Percentiles rank a stretch among this genome's conserved stretches.
These are phyloP conservation scores for Barnettozyma siamensis DNA, from an alignment of 805 yeast genomes.

Conservation along the genomic window DNA sequence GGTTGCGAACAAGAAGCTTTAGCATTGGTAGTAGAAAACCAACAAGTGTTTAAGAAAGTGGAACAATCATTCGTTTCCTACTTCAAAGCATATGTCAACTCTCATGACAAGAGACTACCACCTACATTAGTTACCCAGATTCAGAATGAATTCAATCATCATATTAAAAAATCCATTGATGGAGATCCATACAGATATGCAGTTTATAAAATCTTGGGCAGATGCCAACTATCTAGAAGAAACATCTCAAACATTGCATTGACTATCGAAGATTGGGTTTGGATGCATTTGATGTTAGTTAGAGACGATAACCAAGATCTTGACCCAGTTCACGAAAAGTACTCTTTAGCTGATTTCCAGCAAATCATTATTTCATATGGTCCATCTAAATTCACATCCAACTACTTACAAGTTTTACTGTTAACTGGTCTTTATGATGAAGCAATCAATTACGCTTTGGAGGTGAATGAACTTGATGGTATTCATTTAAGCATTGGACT, in stretches of 20 bases:
- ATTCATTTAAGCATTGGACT: constrained; percentile 85
- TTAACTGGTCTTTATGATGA: constrained; percentile 76
- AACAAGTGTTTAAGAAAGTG: constrained; percentile 71
- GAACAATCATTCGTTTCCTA: constrained; percentile 82
- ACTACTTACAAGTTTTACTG: constrained; percentile 68
- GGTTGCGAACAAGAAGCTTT: constrained; percentile 80
- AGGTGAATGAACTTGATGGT: constrained; percentile 72
- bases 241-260: constrained; percentile 61
- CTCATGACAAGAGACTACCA: constrained; percentile 50
- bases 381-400: constrained; percentile 57
- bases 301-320: constrained; percentile 45
- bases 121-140: constrained; percentile 63
- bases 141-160: constrained; percentile 77
- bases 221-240: constrained; percentile 66
- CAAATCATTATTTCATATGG: constrained; percentile 67
- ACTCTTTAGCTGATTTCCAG: constrained; percentile 71
- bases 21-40: constrained; percentile 56
- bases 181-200: constrained; percentile 90
- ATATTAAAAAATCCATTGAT: constrained; percentile 58
- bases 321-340: constrained; percentile 61
- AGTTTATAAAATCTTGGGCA: constrained; percentile 86
- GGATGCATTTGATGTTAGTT: constrained; percentile 82
- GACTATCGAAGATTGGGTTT: constrained; percentile 92
- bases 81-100: constrained; percentile 61
- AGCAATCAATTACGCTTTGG: constrained; percentile 62